Evolutionary conservation across 208 protist species (phyloP).

Genomic region (Tritrichomonas foetus): DNA sequence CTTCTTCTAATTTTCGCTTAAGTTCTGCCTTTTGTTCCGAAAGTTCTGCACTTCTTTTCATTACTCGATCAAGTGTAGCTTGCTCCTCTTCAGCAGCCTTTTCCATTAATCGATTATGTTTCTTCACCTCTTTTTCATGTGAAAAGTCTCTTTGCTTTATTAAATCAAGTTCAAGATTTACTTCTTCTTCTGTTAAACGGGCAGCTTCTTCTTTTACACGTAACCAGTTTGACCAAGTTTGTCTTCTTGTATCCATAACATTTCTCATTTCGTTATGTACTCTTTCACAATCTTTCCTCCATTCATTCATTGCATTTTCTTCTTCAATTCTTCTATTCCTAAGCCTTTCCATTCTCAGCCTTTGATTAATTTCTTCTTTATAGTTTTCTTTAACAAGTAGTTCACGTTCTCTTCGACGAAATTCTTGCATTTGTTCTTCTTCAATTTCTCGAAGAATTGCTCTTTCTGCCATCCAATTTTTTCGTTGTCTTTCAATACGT

Average conservation of each 20-base stretch:
- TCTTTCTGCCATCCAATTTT: conserved; percentile 12
- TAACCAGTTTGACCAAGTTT: conserved; percentile 26
- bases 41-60: background rate
- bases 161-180: background rate
- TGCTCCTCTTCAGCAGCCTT: background rate
- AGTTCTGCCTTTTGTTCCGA: background rate
- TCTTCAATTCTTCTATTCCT: background rate
- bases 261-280: background rate
- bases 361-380: background rate
- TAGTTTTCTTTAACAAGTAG: background rate
- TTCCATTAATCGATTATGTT: background rate
- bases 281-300: background rate
- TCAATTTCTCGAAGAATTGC: background rate
- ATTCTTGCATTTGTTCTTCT: conserved; percentile 35
- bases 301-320: background rate
- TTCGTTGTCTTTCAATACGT: background rate
- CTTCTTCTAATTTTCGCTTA: background rate
- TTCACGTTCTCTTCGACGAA: background rate
- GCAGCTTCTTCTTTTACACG: background rate
- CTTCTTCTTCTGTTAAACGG: background rate
- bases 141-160: background rate
- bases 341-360: background rate
- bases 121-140: background rate
- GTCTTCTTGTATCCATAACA: background rate
- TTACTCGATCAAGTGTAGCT: background rate